Base-by-base conservation (phyloP, 2,329 filamentous ascomycete genomes). In the Thielaviopsis punctulata region DNA sequence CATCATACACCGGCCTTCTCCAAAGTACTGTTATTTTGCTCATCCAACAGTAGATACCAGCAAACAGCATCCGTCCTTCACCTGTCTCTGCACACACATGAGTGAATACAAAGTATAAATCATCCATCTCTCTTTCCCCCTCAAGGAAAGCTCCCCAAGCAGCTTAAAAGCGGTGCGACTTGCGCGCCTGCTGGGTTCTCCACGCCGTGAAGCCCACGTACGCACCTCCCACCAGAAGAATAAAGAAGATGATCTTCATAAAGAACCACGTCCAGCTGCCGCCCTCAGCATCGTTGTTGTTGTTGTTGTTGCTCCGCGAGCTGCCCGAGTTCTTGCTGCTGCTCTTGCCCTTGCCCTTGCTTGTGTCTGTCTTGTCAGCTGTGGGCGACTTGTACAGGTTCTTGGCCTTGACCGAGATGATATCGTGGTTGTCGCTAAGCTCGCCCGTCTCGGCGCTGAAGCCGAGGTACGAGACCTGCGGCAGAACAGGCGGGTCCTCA, bases 391-490 rank as follows among this genome's bases (percentile, higher is more conserved):
- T 80, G 71, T 96, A 96, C 56, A 98, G 72, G 67, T 95, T 98
- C 72, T 84, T 84, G 53, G 90, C 82, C 57, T 80, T 73, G 60
- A 98, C 77, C 49, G 80, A 84, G 64, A 96, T 80, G 66, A 98
- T 93, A 69, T 98, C 92, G 73, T 95, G 90, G 73, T 95, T 95
- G 70, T 98, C 92, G 67, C 82, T 87, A 58, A 98, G 78, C 71
- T 98, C 90, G 62, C 92, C 92, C 15, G 92, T 96, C 72, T 96
- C 90, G 53, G 86, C 84, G 60, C 78, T 83, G 69, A 86, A 86
- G 54, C 82, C 83, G 23, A 86, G 77, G 65, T 86, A 86, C 33
- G 79, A 75, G 48, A 84, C 80, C 54, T 79, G 73, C 52, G 92
- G 92, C 58, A 98, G 83, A 60, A 85, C 81, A 27, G 84, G 83